Evolutionary conservation across 2,329 filamentous ascomycete species (phyloP).

Genomic region (Penicillium sumatraense): DNA sequence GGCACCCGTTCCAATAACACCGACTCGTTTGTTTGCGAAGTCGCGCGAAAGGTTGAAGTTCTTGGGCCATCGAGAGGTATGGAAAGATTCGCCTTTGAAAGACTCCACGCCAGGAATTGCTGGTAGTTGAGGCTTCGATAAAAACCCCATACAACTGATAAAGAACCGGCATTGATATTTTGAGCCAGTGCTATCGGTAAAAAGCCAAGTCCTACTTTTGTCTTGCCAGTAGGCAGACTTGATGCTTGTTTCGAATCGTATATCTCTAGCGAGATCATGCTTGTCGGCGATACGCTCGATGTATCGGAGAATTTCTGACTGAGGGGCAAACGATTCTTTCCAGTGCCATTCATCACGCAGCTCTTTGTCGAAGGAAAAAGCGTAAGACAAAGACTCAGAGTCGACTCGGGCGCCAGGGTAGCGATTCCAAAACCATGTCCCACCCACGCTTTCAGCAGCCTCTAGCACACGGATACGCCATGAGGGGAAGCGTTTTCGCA

Average conservation of each 20-base stretch:
- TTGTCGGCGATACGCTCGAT: conserved; percentile 37
- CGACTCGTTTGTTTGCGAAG: conserved; percentile 24
- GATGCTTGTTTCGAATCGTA: conserved; percentile 48
- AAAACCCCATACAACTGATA: conserved; percentile 44
- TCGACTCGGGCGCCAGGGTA: conserved; percentile 56
- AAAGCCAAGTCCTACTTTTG: conserved; percentile 30
- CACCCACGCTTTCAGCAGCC: conserved; percentile 37
- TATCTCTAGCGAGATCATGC: conserved; percentile 40
- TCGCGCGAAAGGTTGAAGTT: conserved; percentile 26
- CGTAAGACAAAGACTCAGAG: conserved; percentile 53
- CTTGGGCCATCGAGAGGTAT: conserved; percentile 48
- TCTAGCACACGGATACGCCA: conserved; percentile 21
- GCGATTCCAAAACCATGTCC: conserved; percentile 55
- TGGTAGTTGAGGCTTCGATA: conserved; percentile 44
- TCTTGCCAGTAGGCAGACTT: conserved; percentile 40
- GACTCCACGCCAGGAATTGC: conserved; percentile 41
- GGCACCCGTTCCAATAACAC: conserved; percentile 23
- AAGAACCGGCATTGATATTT: conserved; percentile 37
- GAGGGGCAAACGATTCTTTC: conserved; percentile 40
- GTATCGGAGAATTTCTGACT: conserved; percentile 41
- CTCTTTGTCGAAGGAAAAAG: conserved; percentile 28
- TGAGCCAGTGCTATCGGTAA: conserved; percentile 30
- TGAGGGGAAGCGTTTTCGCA: conserved; percentile 15
- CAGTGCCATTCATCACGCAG: conserved; percentile 38
- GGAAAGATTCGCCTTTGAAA: conserved; percentile 45